A percentile compares a stretch with the other conserved stretches of the same genome.
phyloP scores from a whole-genome alignment of 2,329 filamentous ascomycete genomes.

The Fonsecaea monophora region DNA sequence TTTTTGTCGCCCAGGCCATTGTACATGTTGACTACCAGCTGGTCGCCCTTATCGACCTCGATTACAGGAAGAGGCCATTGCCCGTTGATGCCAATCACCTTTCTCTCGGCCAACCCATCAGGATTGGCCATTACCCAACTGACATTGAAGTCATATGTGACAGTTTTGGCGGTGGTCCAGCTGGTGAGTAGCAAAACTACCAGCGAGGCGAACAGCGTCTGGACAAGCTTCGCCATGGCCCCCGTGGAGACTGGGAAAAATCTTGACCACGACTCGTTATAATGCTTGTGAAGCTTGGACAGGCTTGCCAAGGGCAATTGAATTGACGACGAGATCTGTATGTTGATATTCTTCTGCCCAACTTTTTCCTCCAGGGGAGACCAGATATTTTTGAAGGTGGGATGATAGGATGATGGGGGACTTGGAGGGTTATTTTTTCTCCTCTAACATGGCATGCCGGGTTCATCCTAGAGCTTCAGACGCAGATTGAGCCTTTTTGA shows the following conservation, averaged over 20 bases:
- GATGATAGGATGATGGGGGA: not conserved
- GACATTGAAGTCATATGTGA: constrained; percentile 61
- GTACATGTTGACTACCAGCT: constrained; percentile 69
- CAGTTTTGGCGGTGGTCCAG: constrained; percentile 42
- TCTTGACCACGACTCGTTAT: constrained; percentile 6
- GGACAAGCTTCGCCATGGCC: constrained; percentile 23
- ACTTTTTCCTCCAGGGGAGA: not conserved
- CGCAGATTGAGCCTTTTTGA: not conserved
- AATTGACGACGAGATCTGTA: not conserved
- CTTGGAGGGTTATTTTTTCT: not conserved
- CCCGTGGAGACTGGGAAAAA: not conserved
- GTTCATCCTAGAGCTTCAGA: not conserved
- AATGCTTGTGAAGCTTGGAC: not conserved
- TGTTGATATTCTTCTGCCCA: too few species aligned
- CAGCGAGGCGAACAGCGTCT: not conserved
- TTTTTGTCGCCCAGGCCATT: constrained; percentile 72
- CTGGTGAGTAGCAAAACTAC: constrained; percentile 12
- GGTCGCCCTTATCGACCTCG: constrained; percentile 75
- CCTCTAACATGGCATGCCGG: not conserved
- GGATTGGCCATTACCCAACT: constrained; percentile 63
- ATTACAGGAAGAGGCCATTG: constrained; percentile 76
- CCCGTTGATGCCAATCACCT: constrained; percentile 74
- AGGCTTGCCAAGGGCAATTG: constrained; percentile 1
- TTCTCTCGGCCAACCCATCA: constrained; percentile 58
- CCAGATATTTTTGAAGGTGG: not conserved